These are phyloP conservation scores for Cordyceps pruinosa DNA, from an alignment of 2,329 filamentous ascomycete genomes.

Conservation along the genomic window DNA sequence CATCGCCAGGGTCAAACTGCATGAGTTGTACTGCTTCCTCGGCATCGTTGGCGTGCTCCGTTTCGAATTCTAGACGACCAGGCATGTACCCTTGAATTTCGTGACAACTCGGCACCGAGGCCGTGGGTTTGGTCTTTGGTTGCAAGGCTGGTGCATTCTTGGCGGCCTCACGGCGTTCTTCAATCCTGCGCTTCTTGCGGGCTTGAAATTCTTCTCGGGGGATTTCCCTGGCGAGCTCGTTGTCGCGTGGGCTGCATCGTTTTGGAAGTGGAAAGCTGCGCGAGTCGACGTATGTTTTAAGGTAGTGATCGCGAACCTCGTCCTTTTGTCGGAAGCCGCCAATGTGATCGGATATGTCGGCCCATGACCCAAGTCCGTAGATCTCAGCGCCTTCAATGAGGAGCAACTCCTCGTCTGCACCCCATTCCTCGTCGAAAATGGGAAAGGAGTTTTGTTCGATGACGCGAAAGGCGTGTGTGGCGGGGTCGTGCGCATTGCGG, in stretches of 20 bases:
- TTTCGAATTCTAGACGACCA: conserved; percentile 93
- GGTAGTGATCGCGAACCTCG: conserved; percentile 92
- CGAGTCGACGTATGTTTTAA: conserved; percentile 79
- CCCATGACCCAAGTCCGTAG: conserved; percentile 94
- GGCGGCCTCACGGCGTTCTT: conserved; percentile 79
- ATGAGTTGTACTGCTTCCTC: conserved; percentile 98
- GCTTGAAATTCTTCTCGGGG: conserved; percentile 90
- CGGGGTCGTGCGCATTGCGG: conserved; percentile 78
- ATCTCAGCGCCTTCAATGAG: conserved; percentile 91
- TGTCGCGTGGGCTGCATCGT: conserved; percentile 76
- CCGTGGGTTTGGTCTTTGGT: conserved; percentile 92
- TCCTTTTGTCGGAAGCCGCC: conserved; percentile 91
- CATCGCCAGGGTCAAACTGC: conserved; percentile 95
- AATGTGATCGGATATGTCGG: conserved; percentile 96
- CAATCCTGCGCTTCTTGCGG: conserved; percentile 86
- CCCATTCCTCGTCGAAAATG: conserved; percentile 92
- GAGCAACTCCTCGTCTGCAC: conserved; percentile 92
- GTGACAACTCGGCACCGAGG: conserved; percentile 90
- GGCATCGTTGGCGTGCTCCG: conserved; percentile 93
- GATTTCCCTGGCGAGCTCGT: conserved; percentile 67
- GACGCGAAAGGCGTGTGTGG: conserved; percentile 81
- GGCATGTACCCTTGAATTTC: conserved; percentile 99
- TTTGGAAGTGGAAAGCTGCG: conserved; percentile 79
- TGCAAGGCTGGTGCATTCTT: conserved; percentile 77
- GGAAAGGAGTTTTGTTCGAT: conserved; percentile 98